Conservation (phyloP, 2,329 filamentous ascomycete genomes). For the Pleoardoris graminearum region DNA sequence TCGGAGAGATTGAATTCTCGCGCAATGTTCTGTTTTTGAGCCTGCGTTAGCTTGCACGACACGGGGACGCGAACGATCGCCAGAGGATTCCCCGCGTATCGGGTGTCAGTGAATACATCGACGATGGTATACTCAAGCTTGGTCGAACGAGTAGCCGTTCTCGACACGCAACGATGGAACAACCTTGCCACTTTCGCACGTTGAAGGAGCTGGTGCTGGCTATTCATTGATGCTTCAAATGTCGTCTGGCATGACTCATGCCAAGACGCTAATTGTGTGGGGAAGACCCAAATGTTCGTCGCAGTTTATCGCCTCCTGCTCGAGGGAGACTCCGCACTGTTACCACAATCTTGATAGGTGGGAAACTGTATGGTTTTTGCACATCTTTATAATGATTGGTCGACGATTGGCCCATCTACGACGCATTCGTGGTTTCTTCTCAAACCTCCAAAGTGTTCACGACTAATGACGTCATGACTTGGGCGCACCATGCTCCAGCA, state of each 20-base stretch:
- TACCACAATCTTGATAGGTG: too few species aligned
- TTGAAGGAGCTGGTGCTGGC: too few species aligned
- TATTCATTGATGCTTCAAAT: background rate
- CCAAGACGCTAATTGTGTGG: background rate
- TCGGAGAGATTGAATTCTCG: slow-evolving; percentile 63
- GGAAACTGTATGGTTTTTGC: too few species aligned
- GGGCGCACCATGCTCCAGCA: too few species aligned
- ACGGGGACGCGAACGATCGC: slow-evolving; percentile 57
- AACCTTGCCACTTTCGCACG: too few species aligned
- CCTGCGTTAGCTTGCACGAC: slow-evolving; percentile 45
- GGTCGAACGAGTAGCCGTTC: background rate
- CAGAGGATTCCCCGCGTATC: slow-evolving; percentile 58
- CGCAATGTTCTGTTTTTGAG: slow-evolving; percentile 58
- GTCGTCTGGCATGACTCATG: background rate
- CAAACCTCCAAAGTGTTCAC: too few species aligned
- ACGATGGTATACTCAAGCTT: background rate
- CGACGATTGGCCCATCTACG: too few species aligned
- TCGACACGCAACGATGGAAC: background rate
- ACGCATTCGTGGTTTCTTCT: too few species aligned
- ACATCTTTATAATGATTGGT: too few species aligned
- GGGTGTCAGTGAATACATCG: slow-evolving; percentile 50
- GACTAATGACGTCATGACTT: too few species aligned
- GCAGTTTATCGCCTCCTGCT: too few species aligned
- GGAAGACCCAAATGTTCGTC: background rate
- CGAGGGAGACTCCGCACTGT: too few species aligned